Evolutionary conservation across 805 yeast species (phyloP).

Genomic region (Clavispora carvajalis): DNA sequence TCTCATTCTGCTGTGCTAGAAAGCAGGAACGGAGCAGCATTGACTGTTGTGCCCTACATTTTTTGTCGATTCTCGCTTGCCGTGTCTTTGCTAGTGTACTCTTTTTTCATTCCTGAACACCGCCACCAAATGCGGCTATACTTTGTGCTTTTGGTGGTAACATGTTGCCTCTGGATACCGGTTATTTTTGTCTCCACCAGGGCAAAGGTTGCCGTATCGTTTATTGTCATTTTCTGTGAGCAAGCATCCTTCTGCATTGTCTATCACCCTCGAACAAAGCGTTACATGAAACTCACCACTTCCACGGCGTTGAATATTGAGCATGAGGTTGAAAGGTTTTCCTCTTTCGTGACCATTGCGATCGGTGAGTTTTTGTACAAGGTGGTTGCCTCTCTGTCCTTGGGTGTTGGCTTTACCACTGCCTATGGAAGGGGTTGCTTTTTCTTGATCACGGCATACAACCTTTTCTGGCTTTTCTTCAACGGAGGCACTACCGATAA

Average conservation of each 20-base stretch:
- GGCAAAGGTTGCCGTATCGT: constrained; percentile 42
- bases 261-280: constrained; percentile 46
- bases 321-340: constrained; percentile 59
- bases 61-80: constrained; percentile 40
- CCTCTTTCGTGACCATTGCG: constrained; percentile 57
- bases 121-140: constrained; percentile 45
- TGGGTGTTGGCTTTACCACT: constrained; percentile 41
- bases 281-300: constrained; percentile 34
- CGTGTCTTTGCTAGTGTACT: constrained; percentile 29
- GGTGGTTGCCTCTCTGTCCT: constrained; percentile 45
- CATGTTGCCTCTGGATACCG: constrained; percentile 44
- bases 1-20: constrained; percentile 35
- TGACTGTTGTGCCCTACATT: constrained; percentile 44
- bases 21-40: constrained; percentile 32
- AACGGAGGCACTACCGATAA: constrained; percentile 45
- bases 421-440: constrained; percentile 46
- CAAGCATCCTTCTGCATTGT: constrained; percentile 28
- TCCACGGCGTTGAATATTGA: constrained; percentile 62
- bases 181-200: constrained; percentile 45
- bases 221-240: constrained; percentile 39
- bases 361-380: constrained; percentile 59
- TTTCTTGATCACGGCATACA: constrained; percentile 43
- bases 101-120: constrained; percentile 46
- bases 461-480: constrained; percentile 48
- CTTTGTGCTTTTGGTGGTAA: constrained; percentile 24